Percentiles rank a stretch among this genome's conserved stretches.
Evolutionary conservation across 306 rosid genomes (phyloP).

Genomic region (Lathyrus sativus): DNA sequence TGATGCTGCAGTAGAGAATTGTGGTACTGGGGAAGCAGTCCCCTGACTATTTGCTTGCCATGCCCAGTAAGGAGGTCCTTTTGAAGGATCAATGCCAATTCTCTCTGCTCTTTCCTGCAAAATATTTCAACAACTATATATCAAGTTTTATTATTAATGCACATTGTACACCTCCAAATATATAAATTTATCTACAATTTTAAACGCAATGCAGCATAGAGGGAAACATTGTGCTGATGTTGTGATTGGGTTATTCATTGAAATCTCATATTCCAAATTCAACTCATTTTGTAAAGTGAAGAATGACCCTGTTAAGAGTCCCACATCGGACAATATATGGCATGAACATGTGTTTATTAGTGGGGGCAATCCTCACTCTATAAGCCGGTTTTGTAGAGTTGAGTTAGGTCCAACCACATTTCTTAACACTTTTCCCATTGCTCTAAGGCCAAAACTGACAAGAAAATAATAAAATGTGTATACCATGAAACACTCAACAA

Average conservation of each 20-base stretch:
- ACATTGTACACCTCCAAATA: neutral
- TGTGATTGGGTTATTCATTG: neutral
- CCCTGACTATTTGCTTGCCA: slow-evolving; percentile 79
- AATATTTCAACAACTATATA: slow-evolving; percentile 37
- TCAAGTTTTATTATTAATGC: slow-evolving; percentile 5
- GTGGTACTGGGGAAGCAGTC: slow-evolving; percentile 63
- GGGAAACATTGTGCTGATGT: slow-evolving; percentile 25
- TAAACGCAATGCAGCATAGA: slow-evolving; percentile 14
- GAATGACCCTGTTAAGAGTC: no score
- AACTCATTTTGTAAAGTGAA: slow-evolving; percentile 14
- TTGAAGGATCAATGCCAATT: slow-evolving; percentile 66
- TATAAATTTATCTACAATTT: neutral
- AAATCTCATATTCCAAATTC: slow-evolving; percentile 19
- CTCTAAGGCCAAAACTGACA: slow-evolving; percentile 3
- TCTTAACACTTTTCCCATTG: no score
- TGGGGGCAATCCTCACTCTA: no score
- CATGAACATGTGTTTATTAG: no score
- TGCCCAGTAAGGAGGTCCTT: slow-evolving; percentile 65
- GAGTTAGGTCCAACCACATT: no score
- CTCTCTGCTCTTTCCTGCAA: slow-evolving; percentile 80
- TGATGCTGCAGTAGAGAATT: slow-evolving; percentile 99
- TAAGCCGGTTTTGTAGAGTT: no score
- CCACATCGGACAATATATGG: no score
- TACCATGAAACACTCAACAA: neutral
- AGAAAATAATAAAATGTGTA: neutral